phyloP scores from a whole-genome alignment of 2,329 filamentous ascomycete genomes.

The Ceratocystis albifundus region DNA sequence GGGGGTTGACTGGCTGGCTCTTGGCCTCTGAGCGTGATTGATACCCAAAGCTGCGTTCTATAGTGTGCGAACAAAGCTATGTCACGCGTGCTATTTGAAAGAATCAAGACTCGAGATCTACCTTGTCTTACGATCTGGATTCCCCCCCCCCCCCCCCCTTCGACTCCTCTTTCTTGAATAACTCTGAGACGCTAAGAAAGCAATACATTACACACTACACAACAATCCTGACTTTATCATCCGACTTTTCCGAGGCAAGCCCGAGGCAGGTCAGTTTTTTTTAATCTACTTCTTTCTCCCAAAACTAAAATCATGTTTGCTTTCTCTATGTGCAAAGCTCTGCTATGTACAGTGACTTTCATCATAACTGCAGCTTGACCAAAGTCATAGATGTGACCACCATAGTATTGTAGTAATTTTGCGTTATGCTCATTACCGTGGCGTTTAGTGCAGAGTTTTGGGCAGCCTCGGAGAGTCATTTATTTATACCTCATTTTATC shows the following conservation, averaged over 20 bases:
- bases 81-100: neutral
- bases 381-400: too few relatives aligned
- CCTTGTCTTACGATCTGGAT: neutral
- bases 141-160: neutral
- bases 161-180: neutral
- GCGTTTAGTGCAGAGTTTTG: too few relatives aligned
- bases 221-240: neutral
- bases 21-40: neutral
- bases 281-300: neutral
- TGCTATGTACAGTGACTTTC: neutral
- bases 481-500: too few relatives aligned
- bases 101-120: neutral
- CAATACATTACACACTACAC: neutral
- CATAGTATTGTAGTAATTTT: too few relatives aligned
- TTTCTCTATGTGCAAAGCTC: neutral
- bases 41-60: neutral
- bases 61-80: neutral
- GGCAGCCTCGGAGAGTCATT: too few relatives aligned
- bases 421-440: too few relatives aligned
- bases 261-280: neutral
- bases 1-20: too few relatives aligned
- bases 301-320: neutral
- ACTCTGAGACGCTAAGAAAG: neutral
- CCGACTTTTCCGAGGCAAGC: neutral
- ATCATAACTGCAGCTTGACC: neutral